Percentiles rank a stretch among this genome's conserved stretches.
Conservation (phyloP, 139 green algal genomes). For the Haematococcus sp. region DNA sequence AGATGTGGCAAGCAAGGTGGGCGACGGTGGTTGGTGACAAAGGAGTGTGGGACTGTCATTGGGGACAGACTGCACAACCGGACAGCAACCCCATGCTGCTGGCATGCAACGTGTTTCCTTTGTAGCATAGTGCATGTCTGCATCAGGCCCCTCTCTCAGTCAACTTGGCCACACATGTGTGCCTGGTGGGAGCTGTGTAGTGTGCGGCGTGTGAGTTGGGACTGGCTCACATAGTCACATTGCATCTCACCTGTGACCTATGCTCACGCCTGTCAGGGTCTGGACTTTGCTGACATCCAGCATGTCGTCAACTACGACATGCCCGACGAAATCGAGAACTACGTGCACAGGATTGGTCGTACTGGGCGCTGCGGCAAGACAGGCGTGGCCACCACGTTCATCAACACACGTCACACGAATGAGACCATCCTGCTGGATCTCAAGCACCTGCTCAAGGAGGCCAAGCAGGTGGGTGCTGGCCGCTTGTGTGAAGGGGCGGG, state of each 20-base stretch:
- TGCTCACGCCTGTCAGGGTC: constrained; percentile 21
- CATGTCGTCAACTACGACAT: constrained; percentile 99
- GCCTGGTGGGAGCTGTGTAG: too few relatives aligned
- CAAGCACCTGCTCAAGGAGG: constrained; percentile 91
- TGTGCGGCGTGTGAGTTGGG: too few relatives aligned
- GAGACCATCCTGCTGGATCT: constrained; percentile 96
- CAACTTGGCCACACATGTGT: too few relatives aligned
- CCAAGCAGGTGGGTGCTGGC: constrained; percentile 12
- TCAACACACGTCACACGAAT: constrained; percentile 88
- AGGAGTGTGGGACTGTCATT: too few relatives aligned
- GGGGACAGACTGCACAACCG: too few relatives aligned
- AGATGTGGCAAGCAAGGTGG: constrained; percentile 92
- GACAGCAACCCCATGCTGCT: too few relatives aligned
- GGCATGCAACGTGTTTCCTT: too few relatives aligned
- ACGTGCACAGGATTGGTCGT: constrained; percentile 91
- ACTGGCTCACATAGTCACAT: too few relatives aligned
- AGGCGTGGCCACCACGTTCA: constrained; percentile 96
- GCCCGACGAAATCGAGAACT: constrained; percentile 98
- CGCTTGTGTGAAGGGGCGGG: too few relatives aligned
- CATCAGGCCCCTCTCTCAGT: too few relatives aligned
- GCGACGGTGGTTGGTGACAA: not conserved
- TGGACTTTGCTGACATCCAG: constrained; percentile 87
- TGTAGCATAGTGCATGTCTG: too few relatives aligned
- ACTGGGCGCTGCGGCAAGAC: constrained; percentile 95
- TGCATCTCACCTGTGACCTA: too few relatives aligned